Evolutionary conservation across 2,329 filamentous ascomycete genomes (phyloP).

Genomic region (Cyanodermella asteris): DNA sequence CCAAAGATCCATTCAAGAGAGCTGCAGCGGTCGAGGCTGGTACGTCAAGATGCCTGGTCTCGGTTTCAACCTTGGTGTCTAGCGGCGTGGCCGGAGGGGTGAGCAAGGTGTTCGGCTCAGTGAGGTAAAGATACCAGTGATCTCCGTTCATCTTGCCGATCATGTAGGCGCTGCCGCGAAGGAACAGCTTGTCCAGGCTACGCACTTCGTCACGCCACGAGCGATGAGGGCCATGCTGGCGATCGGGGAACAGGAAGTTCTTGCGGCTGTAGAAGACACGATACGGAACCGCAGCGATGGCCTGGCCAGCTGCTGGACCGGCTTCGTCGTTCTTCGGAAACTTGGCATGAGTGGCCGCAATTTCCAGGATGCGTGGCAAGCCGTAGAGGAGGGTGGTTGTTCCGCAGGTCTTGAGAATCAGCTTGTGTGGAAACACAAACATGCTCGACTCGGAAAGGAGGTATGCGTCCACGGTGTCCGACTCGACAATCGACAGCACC

Average conservation of each 20-base stretch:
- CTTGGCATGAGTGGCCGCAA: conserved; percentile 70
- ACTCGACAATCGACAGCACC: conserved; percentile 81
- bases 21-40: conserved; percentile 15
- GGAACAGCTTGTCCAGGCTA: conserved; percentile 77
- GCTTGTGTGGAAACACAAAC: conserved; percentile 99
- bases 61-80: conserved; percentile 24
- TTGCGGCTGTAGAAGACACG: conserved; percentile 98
- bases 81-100: conserved; percentile 67
- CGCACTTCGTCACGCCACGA: conserved; percentile 96
- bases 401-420: conserved; percentile 95
- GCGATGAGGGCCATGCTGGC: conserved; percentile 79
- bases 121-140: conserved; percentile 97
- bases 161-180: conserved; percentile 92
- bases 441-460: conserved; percentile 97
- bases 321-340: conserved; percentile 57
- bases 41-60: conserved; percentile 36
- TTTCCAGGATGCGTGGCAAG: conserved; percentile 74
- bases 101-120: conserved; percentile 56
- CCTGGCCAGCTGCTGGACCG: conserved; percentile 38
- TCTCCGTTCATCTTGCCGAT: conserved; percentile 99
- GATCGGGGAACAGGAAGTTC: conserved; percentile 91
- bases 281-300: conserved; percentile 66
- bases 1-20: conserved; percentile 8
- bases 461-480: conserved; percentile 87
- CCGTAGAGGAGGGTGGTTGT: conserved; percentile 86